Evolutionary conservation across 2,329 filamentous ascomycete species (phyloP).

Genomic region (Talaromyces funiculosus): DNA sequence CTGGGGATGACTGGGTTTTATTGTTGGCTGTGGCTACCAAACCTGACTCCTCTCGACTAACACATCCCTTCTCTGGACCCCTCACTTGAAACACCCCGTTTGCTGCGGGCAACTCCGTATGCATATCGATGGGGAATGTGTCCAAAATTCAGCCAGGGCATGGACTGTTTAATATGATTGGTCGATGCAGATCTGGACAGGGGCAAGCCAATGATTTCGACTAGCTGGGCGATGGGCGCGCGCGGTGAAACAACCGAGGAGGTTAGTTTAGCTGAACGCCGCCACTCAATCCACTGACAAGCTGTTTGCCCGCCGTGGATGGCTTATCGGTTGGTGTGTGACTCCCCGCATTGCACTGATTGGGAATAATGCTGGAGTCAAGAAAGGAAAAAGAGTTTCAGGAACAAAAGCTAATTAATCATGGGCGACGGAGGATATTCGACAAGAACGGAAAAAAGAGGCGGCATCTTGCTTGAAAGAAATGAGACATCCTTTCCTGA

Average conservation of each 20-base stretch:
- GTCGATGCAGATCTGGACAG: slow-evolving; percentile 1
- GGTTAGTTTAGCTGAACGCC: not conserved
- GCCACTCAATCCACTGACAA: not conserved
- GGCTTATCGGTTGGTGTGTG: not conserved
- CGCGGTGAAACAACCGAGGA: not conserved
- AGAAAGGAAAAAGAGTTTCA: not conserved
- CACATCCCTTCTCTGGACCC: no score
- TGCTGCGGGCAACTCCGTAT: not conserved
- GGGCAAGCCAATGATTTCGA: not conserved
- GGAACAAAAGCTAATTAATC: not conserved
- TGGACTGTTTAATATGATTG: not conserved
- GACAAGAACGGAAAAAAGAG: not conserved
- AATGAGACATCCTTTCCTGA: not conserved
- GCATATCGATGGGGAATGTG: not conserved
- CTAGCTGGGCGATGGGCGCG: not conserved
- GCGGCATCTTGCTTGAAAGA: not conserved
- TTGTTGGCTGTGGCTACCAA: not conserved
- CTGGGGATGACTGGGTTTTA: not conserved
- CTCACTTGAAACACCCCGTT: slow-evolving; percentile 1
- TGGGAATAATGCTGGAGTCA: not conserved
- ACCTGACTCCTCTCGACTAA: not conserved
- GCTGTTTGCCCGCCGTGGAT: not conserved
- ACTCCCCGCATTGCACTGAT: not conserved
- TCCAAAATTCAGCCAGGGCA: not conserved
- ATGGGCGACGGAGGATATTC: not conserved